Evolutionary conservation across 768 basidiomycete species (phyloP).

Genomic region (Lactarius psammicola): DNA sequence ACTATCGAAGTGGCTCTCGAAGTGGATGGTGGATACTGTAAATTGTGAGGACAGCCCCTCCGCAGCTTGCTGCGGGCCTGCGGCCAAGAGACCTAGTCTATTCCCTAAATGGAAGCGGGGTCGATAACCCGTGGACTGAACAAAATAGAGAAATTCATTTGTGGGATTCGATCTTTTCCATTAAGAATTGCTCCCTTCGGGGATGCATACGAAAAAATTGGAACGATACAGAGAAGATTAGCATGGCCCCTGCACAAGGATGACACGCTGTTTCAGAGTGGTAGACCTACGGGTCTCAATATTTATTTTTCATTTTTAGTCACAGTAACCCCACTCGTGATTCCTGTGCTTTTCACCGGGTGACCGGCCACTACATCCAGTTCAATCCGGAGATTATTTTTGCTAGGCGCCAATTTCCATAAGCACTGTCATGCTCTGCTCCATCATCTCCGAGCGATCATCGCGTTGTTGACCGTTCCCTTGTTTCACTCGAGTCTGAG

Average conservation of each 20-base stretch:
- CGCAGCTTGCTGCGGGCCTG: neutral
- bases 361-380: neutral
- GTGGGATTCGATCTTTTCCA: neutral
- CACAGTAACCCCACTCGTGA: no score
- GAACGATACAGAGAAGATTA: slow-evolving; percentile 99
- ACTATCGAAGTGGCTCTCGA: neutral
- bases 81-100: neutral
- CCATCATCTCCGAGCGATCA: neutral
- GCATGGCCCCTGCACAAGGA: slow-evolving; percentile 99
- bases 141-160: slow-evolving; percentile 2
- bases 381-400: neutral
- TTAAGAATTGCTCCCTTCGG: slow-evolving; percentile 55
- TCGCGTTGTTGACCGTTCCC: neutral
- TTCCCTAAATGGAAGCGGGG: neutral
- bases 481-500: neutral
- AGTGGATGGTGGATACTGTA: neutral
- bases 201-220: slow-evolving; percentile 98
- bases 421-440: neutral
- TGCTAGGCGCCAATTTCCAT: neutral
- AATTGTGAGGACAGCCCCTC: neutral
- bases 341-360: neutral
- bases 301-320: slow-evolving; percentile 35
- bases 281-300: slow-evolving; percentile 46
- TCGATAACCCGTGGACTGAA: slow-evolving; percentile 12
- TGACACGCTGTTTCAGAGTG: slow-evolving; percentile 99